Base-by-base conservation (phyloP, 2,329 filamentous ascomycete genomes). In the Ophiostoma angusticollis region DNA sequence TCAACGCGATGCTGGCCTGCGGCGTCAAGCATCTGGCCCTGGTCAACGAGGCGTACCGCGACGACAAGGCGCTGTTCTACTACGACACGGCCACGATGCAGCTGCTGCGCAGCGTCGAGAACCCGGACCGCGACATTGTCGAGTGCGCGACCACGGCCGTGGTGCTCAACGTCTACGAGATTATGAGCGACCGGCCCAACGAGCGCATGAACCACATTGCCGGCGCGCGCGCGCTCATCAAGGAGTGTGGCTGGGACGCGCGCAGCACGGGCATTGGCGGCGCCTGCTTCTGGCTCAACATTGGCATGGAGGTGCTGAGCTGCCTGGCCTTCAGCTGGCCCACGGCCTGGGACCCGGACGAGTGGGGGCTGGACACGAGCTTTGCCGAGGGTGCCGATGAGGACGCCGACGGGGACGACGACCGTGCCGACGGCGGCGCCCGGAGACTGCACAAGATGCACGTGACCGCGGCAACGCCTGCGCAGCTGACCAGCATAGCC, bases 261-360 rank as follows among this genome's bases (percentile, higher is more conserved):
- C 74, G 68, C 45, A 82, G 82, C 25, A 72, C 69, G 1, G 86
- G 87, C 0, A 74, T 94, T 16, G 87, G 85, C 1, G 74, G 78
- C 0, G 85, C 87, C 1, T 95, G 87, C 57, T 95, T 95, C 60
- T 95, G 89, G 87, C 66, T 95, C 27, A 94, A 93, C 50, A 78
- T 93, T 13, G 81, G 80, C 13, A 81, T 94, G 70, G 89, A 96
- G 55, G 67, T 95, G n/a, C 65, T 95, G 21, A 84, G 77, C 46
- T 94, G 86, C 56, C 65, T 95, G 13, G 80, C 84, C 47, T 85
- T 85, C 58, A 86, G 89, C 54, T 93, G 84, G 81, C 73, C 78
- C 47, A 75, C 85, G 11, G 78, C 84, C 1, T 94, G 86, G 84
- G 78, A 93, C 39, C 87, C 86, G 1, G 84, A 94, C 49, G 75